Evolutionary conservation across 2,329 filamentous ascomycete species (phyloP), one percentile per base, ranked within the genome.

Genomic region (Didymella pinodella): DNA sequence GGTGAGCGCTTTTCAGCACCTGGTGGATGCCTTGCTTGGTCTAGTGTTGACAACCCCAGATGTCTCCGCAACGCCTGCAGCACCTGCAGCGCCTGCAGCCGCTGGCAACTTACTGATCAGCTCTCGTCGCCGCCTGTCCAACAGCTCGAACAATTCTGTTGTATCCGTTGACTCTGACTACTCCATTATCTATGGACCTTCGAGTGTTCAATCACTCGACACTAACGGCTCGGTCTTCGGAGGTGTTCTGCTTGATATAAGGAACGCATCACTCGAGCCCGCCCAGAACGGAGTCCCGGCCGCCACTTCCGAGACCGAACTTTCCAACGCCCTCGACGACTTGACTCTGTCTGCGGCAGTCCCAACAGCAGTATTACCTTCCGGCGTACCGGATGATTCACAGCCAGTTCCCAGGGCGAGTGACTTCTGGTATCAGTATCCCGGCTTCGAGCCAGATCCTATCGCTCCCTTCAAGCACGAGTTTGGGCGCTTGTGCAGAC

Each of bases 371-470:
- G 29, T 7, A 40, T 10, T 7, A 29, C 29, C 41, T 7, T 29
- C 38, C 11, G 14, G 18, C n/a, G 11, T 32, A 18, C 11, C 25
- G 12, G 16, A 49, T 2, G 46, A 54, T n/a, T 6, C 22, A 16
- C 32, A 26, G 12, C 20, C 25, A 16, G n/a, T 16, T 28, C 16
- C 31, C 28, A 50, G 54, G 10, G 29, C 48, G 25, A 68, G 62
- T 44, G 54, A 61, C 2, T 69, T 61, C 20, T 71, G 68, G 67
- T 48, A 48, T 22, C 50, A 62, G 18, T 68, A 65, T 11, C 34
- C 56, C 10, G 56, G 50, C 32, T 71, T 71, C 51, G 31, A 49
- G 16, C 66, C 65, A 10, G 46, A 54, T 18, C 58, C 66, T 11
- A 54, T 26, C 16, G 65, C 64, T 1, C 48, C 56, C 16, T 67